Percentiles rank a stretch among this genome's conserved stretches.
Conservation (phyloP, 2,329 filamentous ascomycete species). For the Myriosclerotinia duriaeana region DNA sequence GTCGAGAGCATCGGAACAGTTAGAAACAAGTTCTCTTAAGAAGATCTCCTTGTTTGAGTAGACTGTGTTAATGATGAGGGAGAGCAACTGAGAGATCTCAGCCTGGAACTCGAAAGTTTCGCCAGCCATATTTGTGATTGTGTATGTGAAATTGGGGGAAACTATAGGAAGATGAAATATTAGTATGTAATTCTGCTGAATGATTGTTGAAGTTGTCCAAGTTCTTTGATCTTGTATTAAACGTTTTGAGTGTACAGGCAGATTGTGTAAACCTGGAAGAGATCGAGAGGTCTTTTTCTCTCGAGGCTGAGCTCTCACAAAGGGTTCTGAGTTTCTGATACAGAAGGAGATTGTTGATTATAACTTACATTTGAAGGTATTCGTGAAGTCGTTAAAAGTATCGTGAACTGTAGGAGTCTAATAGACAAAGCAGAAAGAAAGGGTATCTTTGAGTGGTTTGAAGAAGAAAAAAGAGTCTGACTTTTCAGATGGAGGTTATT, state of each 20-base stretch:
- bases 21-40: slow-evolving; percentile 96
- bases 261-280: not conserved
- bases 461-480: slow-evolving; percentile 13
- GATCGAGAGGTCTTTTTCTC: not conserved
- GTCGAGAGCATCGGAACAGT: slow-evolving; percentile 97
- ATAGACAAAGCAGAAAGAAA: slow-evolving; percentile 21
- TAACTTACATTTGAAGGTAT: slow-evolving; percentile 22
- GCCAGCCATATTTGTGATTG: slow-evolving; percentile 66
- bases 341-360: not conserved
- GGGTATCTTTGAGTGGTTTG: slow-evolving; percentile 23
- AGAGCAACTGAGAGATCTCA: slow-evolving; percentile 99
- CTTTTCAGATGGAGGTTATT: slow-evolving; percentile 13
- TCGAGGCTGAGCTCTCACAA: slow-evolving; percentile 4
- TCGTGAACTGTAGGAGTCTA: slow-evolving; percentile 13
- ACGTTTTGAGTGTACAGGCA: no score
- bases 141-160: slow-evolving; percentile 24
- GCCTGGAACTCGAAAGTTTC: slow-evolving; percentile 99
- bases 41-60: slow-evolving; percentile 99
- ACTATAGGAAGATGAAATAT: slow-evolving; percentile 1
- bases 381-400: slow-evolving; percentile 23
- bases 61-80: slow-evolving; percentile 99
- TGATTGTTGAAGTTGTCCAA: not conserved
- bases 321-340: not conserved
- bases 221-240: not conserved
- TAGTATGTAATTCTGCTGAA: not conserved